These are phyloP conservation scores for Neocucurbitaria cava DNA, from an alignment of 2,329 filamentous ascomycete genomes.

Conservation along the genomic window DNA sequence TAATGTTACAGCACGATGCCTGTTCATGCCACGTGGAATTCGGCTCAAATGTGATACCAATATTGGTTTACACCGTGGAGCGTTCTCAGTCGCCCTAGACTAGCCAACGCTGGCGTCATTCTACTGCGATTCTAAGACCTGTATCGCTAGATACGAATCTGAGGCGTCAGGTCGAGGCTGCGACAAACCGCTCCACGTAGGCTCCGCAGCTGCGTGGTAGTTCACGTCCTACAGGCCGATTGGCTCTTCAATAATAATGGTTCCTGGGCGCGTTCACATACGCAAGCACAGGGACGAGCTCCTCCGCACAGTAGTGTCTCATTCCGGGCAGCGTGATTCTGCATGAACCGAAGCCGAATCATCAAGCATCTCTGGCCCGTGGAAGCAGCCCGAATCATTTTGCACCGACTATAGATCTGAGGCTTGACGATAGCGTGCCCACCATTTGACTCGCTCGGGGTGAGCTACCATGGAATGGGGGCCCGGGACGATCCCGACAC, in stretches of 20 bases:
- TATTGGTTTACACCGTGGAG: background rate
- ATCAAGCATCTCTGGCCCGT: background rate
- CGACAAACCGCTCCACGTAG: conserved; percentile 5
- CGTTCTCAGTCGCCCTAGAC: background rate
- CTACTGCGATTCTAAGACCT: background rate
- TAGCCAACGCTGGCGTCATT: conserved; percentile 2
- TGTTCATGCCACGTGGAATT: conserved; percentile 13
- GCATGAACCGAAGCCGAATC: background rate
- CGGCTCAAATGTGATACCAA: background rate
- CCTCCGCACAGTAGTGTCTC: background rate
- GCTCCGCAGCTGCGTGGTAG: conserved; percentile 5
- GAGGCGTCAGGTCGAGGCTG: conserved; percentile 4
- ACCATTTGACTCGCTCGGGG: conserved; percentile 21
- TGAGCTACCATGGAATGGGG: conserved; percentile 32
- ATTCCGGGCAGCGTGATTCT: background rate
- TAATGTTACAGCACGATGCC: conserved; percentile 5
- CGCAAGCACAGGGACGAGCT: background rate
- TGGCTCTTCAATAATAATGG: background rate
- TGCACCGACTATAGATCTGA: conserved; percentile 17
- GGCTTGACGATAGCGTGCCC: conserved; percentile 12
- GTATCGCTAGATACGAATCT: conserved; percentile 7
- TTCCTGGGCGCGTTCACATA: background rate
- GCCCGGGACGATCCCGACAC: conserved; percentile 24
- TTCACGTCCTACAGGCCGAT: background rate
- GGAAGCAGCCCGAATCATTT: background rate